Evolutionary conservation across 2,329 filamentous ascomycete species (phyloP).

Genomic region (Fusarium sp.): DNA sequence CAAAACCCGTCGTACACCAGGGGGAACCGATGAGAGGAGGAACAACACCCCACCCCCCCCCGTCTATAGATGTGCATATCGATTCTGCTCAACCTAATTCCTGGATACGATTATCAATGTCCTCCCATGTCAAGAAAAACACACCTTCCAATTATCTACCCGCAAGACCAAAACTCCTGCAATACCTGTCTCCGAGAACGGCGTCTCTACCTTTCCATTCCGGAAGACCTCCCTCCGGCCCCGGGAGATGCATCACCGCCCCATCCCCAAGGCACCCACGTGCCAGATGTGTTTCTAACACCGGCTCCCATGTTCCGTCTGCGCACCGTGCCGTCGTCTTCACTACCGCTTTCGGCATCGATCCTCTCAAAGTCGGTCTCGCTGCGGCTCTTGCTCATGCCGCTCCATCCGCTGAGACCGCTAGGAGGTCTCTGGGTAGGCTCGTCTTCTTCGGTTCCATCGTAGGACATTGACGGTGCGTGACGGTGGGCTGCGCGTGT

Average conservation of each 20-base stretch:
- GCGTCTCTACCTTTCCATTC: slow-evolving; percentile 53
- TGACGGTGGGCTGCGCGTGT: slow-evolving; percentile 38
- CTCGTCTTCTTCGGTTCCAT: slow-evolving; percentile 50
- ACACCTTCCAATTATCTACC: slow-evolving; percentile 11
- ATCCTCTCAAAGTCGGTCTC: slow-evolving; percentile 93
- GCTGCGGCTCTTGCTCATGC: slow-evolving; percentile 83
- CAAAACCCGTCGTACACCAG: too few species aligned
- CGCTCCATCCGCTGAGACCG: slow-evolving; percentile 64
- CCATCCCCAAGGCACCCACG: slow-evolving; percentile 66
- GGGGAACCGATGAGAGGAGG: too few species aligned
- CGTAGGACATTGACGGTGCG: slow-evolving; percentile 40
- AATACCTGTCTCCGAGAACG: slow-evolving; percentile 33
- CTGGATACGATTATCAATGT: slow-evolving; percentile 1
- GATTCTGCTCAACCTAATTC: slow-evolving; percentile 14
- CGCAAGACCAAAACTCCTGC: slow-evolving; percentile 47
- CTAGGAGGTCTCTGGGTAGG: slow-evolving; percentile 58
- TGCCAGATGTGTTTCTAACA: slow-evolving; percentile 47
- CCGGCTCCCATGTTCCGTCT: slow-evolving; percentile 46
- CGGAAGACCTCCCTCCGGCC: slow-evolving; percentile 49
- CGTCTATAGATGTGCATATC: slow-evolving; percentile 30
- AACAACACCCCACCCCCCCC: too few species aligned
- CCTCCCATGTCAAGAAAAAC: slow-evolving; percentile 23
- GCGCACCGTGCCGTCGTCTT: slow-evolving; percentile 60
- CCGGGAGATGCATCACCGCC: slow-evolving; percentile 38
- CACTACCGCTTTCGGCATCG: slow-evolving; percentile 76